These are phyloP conservation scores for Coniochaeta ligniaria DNA, from an alignment of 2,329 filamentous ascomycete species.

Conservation along the genomic window DNA sequence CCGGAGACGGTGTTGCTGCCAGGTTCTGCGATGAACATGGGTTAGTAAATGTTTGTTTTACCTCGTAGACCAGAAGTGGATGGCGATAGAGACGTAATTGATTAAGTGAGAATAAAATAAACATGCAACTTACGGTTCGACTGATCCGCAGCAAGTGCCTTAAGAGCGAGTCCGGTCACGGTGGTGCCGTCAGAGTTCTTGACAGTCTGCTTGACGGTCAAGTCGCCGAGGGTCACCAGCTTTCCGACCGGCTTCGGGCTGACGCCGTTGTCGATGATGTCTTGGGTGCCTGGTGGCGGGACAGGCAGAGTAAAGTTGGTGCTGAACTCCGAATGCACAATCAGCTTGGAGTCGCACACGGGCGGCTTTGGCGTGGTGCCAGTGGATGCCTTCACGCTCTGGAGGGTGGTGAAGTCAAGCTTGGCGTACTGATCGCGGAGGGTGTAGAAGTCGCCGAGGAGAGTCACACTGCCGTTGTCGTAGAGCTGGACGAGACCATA, in stretches of 20 bases:
- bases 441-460: constrained; percentile 63
- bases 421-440: constrained; percentile 69
- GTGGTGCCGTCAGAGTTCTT: constrained; percentile 58
- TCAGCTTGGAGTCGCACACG: constrained; percentile 58
- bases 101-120: neutral
- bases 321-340: constrained; percentile 61
- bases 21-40: constrained; percentile 7
- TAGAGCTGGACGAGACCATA: constrained; percentile 59
- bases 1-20: constrained; percentile 11
- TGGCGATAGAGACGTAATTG: neutral
- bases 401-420: constrained; percentile 63
- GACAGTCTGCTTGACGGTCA: constrained; percentile 49
- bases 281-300: constrained; percentile 58
- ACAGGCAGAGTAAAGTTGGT: constrained; percentile 72
- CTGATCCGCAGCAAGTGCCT: constrained; percentile 33
- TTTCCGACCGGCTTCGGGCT: constrained; percentile 55
- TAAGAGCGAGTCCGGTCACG: constrained; percentile 39
- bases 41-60: neutral
- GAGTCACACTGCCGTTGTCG: constrained; percentile 45
- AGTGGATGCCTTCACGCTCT: constrained; percentile 49
- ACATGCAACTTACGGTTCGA: constrained; percentile 27
- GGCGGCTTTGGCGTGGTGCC: constrained; percentile 44
- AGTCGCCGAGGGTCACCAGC: constrained; percentile 53
- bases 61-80: neutral
- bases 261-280: constrained; percentile 73